Conservation (phyloP, 352 stramenopile genomes). For the Phytophthora sp. region DNA sequence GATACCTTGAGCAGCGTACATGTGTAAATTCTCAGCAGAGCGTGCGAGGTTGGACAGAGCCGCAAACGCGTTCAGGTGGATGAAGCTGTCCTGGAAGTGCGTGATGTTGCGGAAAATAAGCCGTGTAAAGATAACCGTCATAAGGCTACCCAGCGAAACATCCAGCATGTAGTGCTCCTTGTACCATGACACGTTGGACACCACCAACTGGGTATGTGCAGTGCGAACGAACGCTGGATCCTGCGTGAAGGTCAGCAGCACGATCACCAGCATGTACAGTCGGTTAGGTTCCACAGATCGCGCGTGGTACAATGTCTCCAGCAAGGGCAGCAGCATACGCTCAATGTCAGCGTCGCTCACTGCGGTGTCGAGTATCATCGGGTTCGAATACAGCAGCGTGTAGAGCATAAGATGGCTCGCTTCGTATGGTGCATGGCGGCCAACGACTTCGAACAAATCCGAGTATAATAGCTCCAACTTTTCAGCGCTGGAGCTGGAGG, state of each 20-base stretch:
- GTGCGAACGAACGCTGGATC: constrained; percentile 62
- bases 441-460: constrained; percentile 59
- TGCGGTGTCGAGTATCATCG: constrained; percentile 56
- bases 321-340: constrained; percentile 61
- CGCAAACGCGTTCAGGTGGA: constrained; percentile 80
- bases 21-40: constrained; percentile 73
- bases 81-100: constrained; percentile 79
- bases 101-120: constrained; percentile 83
- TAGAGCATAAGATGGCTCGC: constrained; percentile 77
- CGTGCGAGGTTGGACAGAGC: constrained; percentile 77
- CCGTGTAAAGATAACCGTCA: constrained; percentile 82
- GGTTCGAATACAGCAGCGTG: constrained; percentile 71
- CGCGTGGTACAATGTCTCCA: constrained; percentile 77
- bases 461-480: constrained; percentile 54
- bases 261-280: constrained; percentile 78
- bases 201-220: constrained; percentile 66
- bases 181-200: constrained; percentile 77
- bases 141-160: constrained; percentile 72
- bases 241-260: constrained; percentile 73
- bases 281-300: constrained; percentile 65
- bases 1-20: constrained; percentile 74
- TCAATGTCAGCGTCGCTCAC: constrained; percentile 54
- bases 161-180: constrained; percentile 81
- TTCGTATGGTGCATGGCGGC: constrained; percentile 65
- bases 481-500: constrained; percentile 8